These are phyloP conservation scores for Daphne laureola DNA, from an alignment of 441 rosid genomes.

Conservation along the genomic window DNA sequence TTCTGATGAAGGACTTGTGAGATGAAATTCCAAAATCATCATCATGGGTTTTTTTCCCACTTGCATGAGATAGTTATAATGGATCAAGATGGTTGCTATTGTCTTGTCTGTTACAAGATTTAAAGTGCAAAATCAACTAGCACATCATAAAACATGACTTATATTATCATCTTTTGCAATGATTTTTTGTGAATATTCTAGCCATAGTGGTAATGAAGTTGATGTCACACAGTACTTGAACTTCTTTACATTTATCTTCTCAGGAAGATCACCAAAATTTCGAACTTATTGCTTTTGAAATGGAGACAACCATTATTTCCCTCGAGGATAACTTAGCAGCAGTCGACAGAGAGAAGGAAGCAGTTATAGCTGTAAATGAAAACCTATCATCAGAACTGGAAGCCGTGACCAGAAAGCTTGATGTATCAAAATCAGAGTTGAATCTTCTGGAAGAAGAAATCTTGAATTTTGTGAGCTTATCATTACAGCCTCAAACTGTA, in stretches of 20 bases:
- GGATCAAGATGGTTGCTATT: too few species aligned
- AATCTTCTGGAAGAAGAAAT: conserved; percentile 45
- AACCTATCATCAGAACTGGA: conserved; percentile 50
- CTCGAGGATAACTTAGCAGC: conserved; percentile 62
- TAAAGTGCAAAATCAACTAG: too few species aligned
- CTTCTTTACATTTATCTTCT: conserved; percentile 17
- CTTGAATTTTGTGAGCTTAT: conserved; percentile 43
- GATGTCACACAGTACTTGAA: too few species aligned
- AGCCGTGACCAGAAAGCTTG: conserved; percentile 35
- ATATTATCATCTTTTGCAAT: conserved; percentile 2
- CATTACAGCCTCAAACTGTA: conserved; percentile 2
- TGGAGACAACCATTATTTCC: conserved; percentile 84
- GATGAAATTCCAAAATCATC: too few species aligned
- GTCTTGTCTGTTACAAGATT: too few species aligned
- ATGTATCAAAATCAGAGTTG: conserved; percentile 40
- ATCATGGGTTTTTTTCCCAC: too few species aligned
- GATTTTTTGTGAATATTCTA: conserved; percentile 12
- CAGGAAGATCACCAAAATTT: conserved; percentile 72
- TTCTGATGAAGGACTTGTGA: too few species aligned
- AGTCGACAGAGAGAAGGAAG: conserved; percentile 54
- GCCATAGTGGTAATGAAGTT: too few species aligned
- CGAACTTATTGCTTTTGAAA: conserved; percentile 88
- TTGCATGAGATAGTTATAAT: too few species aligned
- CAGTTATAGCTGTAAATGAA: conserved; percentile 37
- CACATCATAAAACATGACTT: too few species aligned